Evolutionary conservation across 257 asterid species (phyloP).

Genomic region (Primulina huaijiensis): DNA sequence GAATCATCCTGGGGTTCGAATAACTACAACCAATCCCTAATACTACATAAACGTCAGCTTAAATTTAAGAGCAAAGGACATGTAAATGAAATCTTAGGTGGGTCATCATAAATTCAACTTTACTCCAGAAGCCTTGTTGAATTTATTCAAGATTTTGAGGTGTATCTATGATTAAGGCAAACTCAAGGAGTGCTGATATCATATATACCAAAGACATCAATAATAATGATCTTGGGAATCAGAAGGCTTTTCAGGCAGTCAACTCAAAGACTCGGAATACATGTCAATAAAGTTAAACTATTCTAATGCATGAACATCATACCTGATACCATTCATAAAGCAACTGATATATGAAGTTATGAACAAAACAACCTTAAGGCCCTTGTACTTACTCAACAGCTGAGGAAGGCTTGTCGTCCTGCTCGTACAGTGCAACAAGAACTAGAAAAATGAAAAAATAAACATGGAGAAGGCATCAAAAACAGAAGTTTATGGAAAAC

Average conservation of each 20-base stretch:
- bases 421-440: conserved; percentile 89
- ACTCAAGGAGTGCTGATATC: background rate
- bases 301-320: conserved; percentile 16
- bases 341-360: conserved; percentile 9
- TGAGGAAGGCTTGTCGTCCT: conserved; percentile 86
- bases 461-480: conserved; percentile 10
- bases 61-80: background rate
- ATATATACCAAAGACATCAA: conserved; percentile 9
- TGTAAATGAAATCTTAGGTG: background rate
- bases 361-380: conserved; percentile 4
- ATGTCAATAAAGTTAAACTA: background rate
- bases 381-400: conserved; percentile 74
- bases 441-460: conserved; percentile 38
- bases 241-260: background rate
- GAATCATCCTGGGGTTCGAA: background rate
- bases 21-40: background rate
- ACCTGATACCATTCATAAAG: background rate
- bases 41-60: background rate
- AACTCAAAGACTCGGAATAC: background rate
- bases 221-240: background rate
- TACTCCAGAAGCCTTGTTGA: background rate
- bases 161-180: background rate
- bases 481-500: background rate
- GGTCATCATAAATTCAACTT: background rate
- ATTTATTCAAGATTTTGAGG: background rate